Conservation (phyloP, 768 basidiomycete genomes). For the Tephrocybe sp. region DNA sequence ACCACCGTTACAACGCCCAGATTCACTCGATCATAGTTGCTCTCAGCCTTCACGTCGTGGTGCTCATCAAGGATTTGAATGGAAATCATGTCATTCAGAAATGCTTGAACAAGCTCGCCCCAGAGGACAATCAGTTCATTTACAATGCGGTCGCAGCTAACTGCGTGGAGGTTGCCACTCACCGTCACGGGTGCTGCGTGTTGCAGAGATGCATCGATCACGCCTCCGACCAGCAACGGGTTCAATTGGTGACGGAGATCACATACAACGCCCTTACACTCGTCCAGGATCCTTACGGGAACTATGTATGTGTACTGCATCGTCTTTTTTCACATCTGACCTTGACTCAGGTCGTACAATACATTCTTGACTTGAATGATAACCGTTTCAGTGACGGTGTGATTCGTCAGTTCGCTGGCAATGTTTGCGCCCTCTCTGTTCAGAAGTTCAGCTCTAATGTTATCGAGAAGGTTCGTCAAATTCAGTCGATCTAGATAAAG, state of each 20-base stretch:
- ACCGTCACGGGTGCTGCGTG: conserved; percentile 98
- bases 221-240: conserved; percentile 90
- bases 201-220: conserved; percentile 98
- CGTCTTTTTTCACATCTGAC: neutral
- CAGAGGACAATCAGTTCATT: conserved; percentile 99
- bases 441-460: conserved; percentile 99
- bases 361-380: conserved; percentile 97
- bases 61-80: conserved; percentile 97
- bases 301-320: conserved; percentile 62
- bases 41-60: conserved; percentile 95
- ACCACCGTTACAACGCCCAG: conserved; percentile 81
- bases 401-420: conserved; percentile 95
- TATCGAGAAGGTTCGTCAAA: conserved; percentile 76
- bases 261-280: conserved; percentile 97
- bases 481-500: neutral
- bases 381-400: conserved; percentile 97
- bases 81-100: conserved; percentile 99
- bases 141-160: conserved; percentile 99
- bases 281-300: conserved; percentile 96
- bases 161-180: conserved; percentile 97
- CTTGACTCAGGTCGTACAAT: conserved; percentile 81
- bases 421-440: conserved; percentile 95
- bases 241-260: conserved; percentile 98
- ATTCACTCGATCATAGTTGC: conserved; percentile 97
- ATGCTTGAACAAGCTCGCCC: conserved; percentile 95